These are phyloP conservation scores for Xerocomellus chrysenteron DNA, from an alignment of 768 basidiomycete species.

Conservation along the genomic window DNA sequence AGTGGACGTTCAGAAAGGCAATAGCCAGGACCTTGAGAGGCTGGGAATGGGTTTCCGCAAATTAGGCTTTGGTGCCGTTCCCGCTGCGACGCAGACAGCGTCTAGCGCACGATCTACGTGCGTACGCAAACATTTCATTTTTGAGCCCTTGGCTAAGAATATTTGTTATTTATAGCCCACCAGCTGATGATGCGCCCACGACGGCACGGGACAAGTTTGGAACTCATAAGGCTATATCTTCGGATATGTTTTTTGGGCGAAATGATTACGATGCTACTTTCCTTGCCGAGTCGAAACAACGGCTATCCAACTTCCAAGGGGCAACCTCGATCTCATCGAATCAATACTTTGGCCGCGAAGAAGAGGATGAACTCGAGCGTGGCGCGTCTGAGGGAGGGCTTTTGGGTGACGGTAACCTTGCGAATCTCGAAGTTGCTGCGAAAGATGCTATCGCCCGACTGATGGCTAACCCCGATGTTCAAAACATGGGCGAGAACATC, in stretches of 20 bases:
- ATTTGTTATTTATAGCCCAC: slow-evolving; percentile 19
- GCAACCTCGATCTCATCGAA: slow-evolving; percentile 92
- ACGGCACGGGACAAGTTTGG: slow-evolving; percentile 91
- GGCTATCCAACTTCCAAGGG: slow-evolving; percentile 84
- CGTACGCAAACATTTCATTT: not conserved
- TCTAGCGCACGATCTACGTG: slow-evolving; percentile 45
- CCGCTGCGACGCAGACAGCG: slow-evolving; percentile 55
- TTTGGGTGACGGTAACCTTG: slow-evolving; percentile 47
- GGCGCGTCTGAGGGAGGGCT: slow-evolving; percentile 56
- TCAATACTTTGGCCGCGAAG: slow-evolving; percentile 95
- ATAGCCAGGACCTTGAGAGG: slow-evolving; percentile 51
- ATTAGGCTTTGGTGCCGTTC: slow-evolving; percentile 84
- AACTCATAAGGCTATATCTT: slow-evolving; percentile 91
- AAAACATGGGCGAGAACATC: slow-evolving; percentile 78
- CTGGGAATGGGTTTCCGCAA: slow-evolving; percentile 72
- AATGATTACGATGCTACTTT: slow-evolving; percentile 78
- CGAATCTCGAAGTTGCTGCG: slow-evolving; percentile 62
- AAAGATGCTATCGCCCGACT: slow-evolving; percentile 74
- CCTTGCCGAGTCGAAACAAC: slow-evolving; percentile 72
- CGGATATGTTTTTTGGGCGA: slow-evolving; percentile 95
- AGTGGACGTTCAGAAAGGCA: slow-evolving; percentile 39
- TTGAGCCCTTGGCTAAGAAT: not conserved
- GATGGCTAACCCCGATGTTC: slow-evolving; percentile 83
- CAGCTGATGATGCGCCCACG: slow-evolving; percentile 61
- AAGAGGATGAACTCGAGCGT: slow-evolving; percentile 51